Evolutionary conservation across 2,329 filamentous ascomycete genomes (phyloP), one percentile per base, ranked within the genome.

Genomic region (Pseudogymnoascus sp.): DNA sequence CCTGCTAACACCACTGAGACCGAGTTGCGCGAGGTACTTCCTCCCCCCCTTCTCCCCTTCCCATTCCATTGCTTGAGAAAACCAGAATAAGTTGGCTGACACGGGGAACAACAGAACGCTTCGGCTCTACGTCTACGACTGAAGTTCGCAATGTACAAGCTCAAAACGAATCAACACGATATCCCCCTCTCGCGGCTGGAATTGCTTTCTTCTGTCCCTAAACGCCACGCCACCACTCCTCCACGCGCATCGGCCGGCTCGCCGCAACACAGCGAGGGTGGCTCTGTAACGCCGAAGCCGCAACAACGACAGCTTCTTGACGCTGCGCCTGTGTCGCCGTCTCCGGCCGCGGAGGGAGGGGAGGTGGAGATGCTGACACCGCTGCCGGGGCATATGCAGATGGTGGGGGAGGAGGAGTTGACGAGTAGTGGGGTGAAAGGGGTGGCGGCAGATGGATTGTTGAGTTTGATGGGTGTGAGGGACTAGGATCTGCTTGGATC

Each of bases 71-170:
- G 4, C 45, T 21, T n/a, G 8, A 1, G 13, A 5, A 58, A 18
- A n/a, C 8, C 13, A 35, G n/a, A n/a, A n/a, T n/a, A n/a, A n/a
- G n/a, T n/a, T n/a, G n/a, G n/a, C n/a, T n/a, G n/a, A n/a, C n/a
- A n/a, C n/a, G n/a, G n/a, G n/a, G n/a, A n/a, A n/a, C n/a, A n/a
- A n/a, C 72, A 88, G 81, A 82, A 83, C 74, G 86, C 85, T 18
- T 82, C 88, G 69, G 82, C 85, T 58, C 77, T 92, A 48, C 82
- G 82, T 60, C 79, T 90, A 8, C 82, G 88, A n/a, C 82, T 92
- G 13, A 80, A 82, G 29, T 81, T 91, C 18, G 89, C 87, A 12
- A 82, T 82, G 69, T 92, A 91, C 78, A 92, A 92, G 74, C 79
- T 92, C 66, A 82, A 81, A 62, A 92, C 88, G 1, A 85, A 88